These are phyloP conservation scores for Cardamine occulta DNA, from an alignment of 345 rosid species.

Conservation along the genomic window DNA sequence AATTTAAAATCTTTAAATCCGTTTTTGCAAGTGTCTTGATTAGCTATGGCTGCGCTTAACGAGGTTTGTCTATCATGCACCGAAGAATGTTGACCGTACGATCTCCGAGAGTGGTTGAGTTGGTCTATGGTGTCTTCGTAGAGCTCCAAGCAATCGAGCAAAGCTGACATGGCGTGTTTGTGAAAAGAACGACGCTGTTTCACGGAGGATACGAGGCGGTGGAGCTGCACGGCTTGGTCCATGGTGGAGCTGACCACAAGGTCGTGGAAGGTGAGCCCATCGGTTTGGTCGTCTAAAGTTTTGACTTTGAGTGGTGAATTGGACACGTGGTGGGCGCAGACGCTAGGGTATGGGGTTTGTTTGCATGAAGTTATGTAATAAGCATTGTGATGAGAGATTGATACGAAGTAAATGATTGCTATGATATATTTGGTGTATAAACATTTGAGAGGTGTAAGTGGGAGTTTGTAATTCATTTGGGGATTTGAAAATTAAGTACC, in stretches of 20 bases:
- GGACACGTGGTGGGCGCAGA: slow-evolving; percentile 51
- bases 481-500: slow-evolving; percentile 1
- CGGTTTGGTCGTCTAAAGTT: slow-evolving; percentile 35
- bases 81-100: slow-evolving; percentile 28
- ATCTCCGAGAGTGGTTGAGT: slow-evolving; percentile 59
- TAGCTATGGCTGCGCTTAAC: slow-evolving; percentile 78
- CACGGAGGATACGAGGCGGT: slow-evolving; percentile 50
- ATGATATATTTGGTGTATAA: slow-evolving; percentile 24
- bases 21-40: slow-evolving; percentile 70
- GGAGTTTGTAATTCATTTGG: slow-evolving; percentile 34
- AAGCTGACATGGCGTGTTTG: slow-evolving; percentile 57
- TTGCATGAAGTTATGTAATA: slow-evolving; percentile 52
- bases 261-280: slow-evolving; percentile 49
- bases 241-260: slow-evolving; percentile 53
- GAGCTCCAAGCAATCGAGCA: slow-evolving; percentile 69
- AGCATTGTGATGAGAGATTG: slow-evolving; percentile 36
- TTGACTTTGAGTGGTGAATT: slow-evolving; percentile 37
- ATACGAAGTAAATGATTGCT: slow-evolving; percentile 24
- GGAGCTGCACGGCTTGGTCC: slow-evolving; percentile 61
- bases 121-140: slow-evolving; percentile 57
- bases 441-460: slow-evolving; percentile 16
- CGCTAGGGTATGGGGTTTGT: slow-evolving; percentile 64
- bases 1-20: slow-evolving; percentile 70
- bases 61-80: slow-evolving; percentile 61
- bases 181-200: slow-evolving; percentile 47